Evolutionary conservation across 2,329 filamentous ascomycete genomes (phyloP), one percentile per base, ranked within the genome.

Genomic region (Aspergillus neoniger): DNA sequence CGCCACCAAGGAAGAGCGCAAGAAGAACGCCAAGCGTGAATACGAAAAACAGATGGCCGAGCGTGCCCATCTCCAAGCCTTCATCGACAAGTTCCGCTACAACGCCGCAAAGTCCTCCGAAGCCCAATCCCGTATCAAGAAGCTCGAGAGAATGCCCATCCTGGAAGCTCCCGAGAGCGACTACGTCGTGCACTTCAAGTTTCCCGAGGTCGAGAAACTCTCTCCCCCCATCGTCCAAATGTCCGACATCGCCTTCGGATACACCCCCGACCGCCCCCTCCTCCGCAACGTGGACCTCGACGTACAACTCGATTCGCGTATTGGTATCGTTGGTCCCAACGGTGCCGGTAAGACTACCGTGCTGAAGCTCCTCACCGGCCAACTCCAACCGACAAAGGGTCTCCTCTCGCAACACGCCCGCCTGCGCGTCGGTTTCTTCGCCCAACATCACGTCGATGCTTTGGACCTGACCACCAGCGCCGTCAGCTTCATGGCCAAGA

Each of bases 31-130:
- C 47, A 94, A 95, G 83, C 89, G 92, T 71, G 95, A 99, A 78
- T 99, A 99, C 79, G 95, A 99, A 79, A 98, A 96, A 79, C 95
- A 99, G 75, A 96, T 98, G 92, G 92, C 85, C 1, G 88, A 94
- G 77, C 86, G 95, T 69, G 92, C 92, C 32, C 95, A 99, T 82
- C 80, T 99, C 65, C 95, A 99, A 81, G 89, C 91, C 28, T 99
- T 99, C 79, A 99, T 99, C 80, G 95, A 99, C 85, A 99, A 99
- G 80, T 99, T 99, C 85, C 88, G 95, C 56, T 99, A 99, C 85
- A 99, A 99, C 74, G 95, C 95, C 28, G 95, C 94, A 72, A 99
- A 99, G 78, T 97, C 95, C 0, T 96, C 94, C 8, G 95, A 99
- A 82, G 95, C 95, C 1, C 95, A 99, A 75, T 98, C 94, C 0